A percentile compares a stretch with the other conserved stretches of the same genome.
These are phyloP conservation scores for Phaeomoniella chlamydospora DNA, from an alignment of 2,329 filamentous ascomycete genomes.

Conservation along the genomic window DNA sequence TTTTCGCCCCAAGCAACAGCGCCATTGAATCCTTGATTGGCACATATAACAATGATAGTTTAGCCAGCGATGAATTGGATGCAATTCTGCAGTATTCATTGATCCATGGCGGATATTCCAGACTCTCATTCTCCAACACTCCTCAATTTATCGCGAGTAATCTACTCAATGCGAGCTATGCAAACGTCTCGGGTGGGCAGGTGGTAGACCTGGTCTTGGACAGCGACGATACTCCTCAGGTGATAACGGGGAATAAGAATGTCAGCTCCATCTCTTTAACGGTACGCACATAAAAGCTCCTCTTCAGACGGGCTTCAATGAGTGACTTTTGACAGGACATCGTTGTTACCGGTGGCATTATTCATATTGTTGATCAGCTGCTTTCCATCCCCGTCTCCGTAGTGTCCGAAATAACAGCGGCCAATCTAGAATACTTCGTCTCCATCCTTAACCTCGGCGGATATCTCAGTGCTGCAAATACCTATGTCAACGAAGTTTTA, in stretches of 20 bases:
- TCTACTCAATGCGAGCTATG: background rate
- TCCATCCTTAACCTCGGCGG: background rate
- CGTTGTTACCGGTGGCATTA: conserved; percentile 1
- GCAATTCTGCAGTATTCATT: conserved; percentile 1
- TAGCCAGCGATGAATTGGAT: background rate
- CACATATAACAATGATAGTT: background rate
- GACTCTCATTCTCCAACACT: conserved; percentile 1
- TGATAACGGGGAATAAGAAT: conserved; percentile 1
- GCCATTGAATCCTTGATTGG: background rate
- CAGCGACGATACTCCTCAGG: background rate
- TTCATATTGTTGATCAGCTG: background rate
- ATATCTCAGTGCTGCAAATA: background rate
- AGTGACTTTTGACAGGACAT: background rate
- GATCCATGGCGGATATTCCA: background rate
- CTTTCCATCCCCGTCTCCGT: background rate
- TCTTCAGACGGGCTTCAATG: background rate
- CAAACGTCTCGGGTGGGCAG: background rate
- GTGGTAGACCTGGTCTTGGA: background rate
- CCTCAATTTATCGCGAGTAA: conserved; percentile 1
- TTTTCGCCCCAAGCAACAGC: background rate
- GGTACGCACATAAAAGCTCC: background rate
- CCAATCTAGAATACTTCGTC: conserved; percentile 1
- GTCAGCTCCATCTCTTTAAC: background rate
- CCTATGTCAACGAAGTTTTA: background rate
- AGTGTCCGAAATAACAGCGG: background rate